A percentile compares a stretch with the other conserved stretches of the same genome.
These are phyloP conservation scores for Rhizopus sp. DNA, from an alignment of 371 early-diverging fungal species.

Conservation along the genomic window DNA sequence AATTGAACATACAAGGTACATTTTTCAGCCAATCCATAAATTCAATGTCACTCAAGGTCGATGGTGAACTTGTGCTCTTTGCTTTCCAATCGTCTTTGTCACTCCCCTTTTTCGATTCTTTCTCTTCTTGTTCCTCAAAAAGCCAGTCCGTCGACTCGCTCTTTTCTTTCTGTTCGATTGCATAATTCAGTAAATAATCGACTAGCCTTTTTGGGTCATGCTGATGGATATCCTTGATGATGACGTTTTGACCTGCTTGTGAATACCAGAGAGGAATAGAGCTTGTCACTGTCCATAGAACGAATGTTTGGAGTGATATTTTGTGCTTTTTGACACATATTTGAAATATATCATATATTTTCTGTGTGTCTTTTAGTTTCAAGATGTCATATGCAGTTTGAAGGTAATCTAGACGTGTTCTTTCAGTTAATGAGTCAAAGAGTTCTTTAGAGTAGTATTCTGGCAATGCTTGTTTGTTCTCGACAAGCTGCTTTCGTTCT, in stretches of 20 bases:
- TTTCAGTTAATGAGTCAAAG: background rate
- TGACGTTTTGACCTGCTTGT: constrained; percentile 10
- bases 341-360: constrained; percentile 19
- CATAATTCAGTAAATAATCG: constrained; percentile 21
- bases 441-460: constrained; percentile 1
- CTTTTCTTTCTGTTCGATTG: constrained; percentile 15
- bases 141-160: constrained; percentile 25
- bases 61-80: constrained; percentile 12
- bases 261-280: constrained; percentile 41
- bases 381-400: background rate
- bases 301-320: constrained; percentile 27
- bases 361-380: background rate
- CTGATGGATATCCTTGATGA: no score
- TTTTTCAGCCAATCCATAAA: constrained; percentile 31
- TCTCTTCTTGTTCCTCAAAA: background rate
- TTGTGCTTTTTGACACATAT: constrained; percentile 6
- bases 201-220: constrained; percentile 11
- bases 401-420: background rate
- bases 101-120: background rate
- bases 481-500: constrained; percentile 7
- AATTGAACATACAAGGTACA: constrained; percentile 17
- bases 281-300: constrained; percentile 18
- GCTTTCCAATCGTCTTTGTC: constrained; percentile 17
- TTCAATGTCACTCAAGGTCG: constrained; percentile 14
- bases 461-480: constrained; percentile 4